Base-by-base conservation (phyloP, 306 rosid genomes). In the Acacia confusa region DNA sequence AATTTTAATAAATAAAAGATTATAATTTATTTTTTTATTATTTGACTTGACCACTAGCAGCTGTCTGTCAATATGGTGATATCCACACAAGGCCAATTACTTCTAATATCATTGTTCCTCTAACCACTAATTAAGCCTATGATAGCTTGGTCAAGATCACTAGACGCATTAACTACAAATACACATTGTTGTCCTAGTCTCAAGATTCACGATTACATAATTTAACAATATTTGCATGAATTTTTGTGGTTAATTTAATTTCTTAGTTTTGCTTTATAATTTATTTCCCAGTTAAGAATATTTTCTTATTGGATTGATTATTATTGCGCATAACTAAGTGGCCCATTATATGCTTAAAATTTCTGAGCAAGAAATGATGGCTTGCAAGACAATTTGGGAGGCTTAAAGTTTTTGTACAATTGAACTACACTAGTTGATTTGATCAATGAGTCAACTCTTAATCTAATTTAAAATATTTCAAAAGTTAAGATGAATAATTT, bases 11-110 rank as follows among this genome's bases (percentile, higher is more conserved):
- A 60, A 60, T 60, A 24, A 0, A 22, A 58, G 11, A 24, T 58
- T 25, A 25, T n/a, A 22, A 57, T 20, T 8, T n/a, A n/a, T n/a
- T 82, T 85, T 76, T 72, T 81, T 76, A 75, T 76, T 72, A 72
- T 78, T 64, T 71, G 45, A 25, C 19, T 45, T 74, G 83, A 44
- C 45, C 64, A 67, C 67, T 43, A 64, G 27, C 40, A 64, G 25
- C 48, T 79, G 52, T 50, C 64, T 45, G 27, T 40, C 57, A 73
- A 45, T 70, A 19, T 40, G 30, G 44, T 22, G 40, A 34, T 2
- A 19, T 44, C 68, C 17, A 34, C 41, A 22, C 40, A 55, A 25
- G 57, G 41, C 76, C 77, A 20, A 27, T 72, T 36, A 48, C 41
- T 30, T 72, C n/a, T 30, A 16, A 27, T 50, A 78, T 67, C 16